These are phyloP conservation scores for Didymella pomorum DNA, from an alignment of 2,329 filamentous ascomycete genomes.

Conservation along the genomic window DNA sequence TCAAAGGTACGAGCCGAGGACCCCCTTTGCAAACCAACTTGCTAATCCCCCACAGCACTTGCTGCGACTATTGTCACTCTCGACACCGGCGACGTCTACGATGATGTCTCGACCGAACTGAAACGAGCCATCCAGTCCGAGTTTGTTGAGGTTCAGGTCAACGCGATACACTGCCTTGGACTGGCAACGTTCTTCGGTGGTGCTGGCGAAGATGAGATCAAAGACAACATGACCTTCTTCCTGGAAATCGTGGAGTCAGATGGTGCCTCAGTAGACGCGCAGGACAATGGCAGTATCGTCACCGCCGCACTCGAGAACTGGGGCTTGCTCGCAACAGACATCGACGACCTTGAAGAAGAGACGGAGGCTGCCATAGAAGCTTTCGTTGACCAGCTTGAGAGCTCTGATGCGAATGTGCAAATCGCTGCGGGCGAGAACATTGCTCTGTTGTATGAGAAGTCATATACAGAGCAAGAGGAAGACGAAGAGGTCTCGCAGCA, in stretches of 20 bases:
- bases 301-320: slow-evolving; percentile 78
- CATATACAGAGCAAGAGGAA: slow-evolving; percentile 65
- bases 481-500: slow-evolving; percentile 62
- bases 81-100: slow-evolving; percentile 71
- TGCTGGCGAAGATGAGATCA: slow-evolving; percentile 70
- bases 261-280: slow-evolving; percentile 73
- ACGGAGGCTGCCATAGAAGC: slow-evolving; percentile 78
- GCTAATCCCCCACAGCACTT: slow-evolving; percentile 60
- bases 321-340: slow-evolving; percentile 79
- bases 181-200: slow-evolving; percentile 80
- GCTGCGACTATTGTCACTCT: slow-evolving; percentile 74
- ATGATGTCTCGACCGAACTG: slow-evolving; percentile 64
- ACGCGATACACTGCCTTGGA: slow-evolving; percentile 76
- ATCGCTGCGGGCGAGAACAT: slow-evolving; percentile 81
- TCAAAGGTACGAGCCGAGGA: slow-evolving; percentile 62
- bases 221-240: slow-evolving; percentile 77
- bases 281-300: slow-evolving; percentile 75
- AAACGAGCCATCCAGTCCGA: slow-evolving; percentile 72
- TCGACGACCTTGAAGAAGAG: slow-evolving; percentile 76
- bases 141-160: slow-evolving; percentile 69
- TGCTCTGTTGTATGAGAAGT: slow-evolving; percentile 81
- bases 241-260: slow-evolving; percentile 82
- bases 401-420: slow-evolving; percentile 74
- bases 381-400: slow-evolving; percentile 86
- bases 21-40: background rate